Evolutionary conservation across 352 stramenopile genomes (phyloP).

Genomic region (Albugo laibachii): DNA sequence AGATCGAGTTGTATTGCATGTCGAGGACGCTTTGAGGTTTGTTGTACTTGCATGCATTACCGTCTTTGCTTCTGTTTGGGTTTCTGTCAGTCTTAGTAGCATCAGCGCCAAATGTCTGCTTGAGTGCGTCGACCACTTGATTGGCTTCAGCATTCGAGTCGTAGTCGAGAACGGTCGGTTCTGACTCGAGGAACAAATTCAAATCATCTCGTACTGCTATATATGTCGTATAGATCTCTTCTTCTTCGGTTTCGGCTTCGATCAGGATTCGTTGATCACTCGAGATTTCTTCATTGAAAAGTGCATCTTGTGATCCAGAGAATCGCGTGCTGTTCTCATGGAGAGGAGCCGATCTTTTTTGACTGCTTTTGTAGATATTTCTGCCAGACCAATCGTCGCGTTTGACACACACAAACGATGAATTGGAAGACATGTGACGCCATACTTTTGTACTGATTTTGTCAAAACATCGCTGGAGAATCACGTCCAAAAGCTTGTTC

Average conservation of each 20-base stretch:
- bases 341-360: too few relatives aligned
- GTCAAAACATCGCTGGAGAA: slow-evolving; percentile 53
- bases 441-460: slow-evolving; percentile 77
- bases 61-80: too few relatives aligned
- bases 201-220: slow-evolving; percentile 64
- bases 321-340: too few relatives aligned
- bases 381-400: slow-evolving; percentile 59
- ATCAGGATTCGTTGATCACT: too few relatives aligned
- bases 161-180: slow-evolving; percentile 2
- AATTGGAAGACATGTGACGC: slow-evolving; percentile 37
- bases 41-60: too few relatives aligned
- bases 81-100: too few relatives aligned
- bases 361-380: slow-evolving; percentile 40
- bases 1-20: slow-evolving; percentile 46
- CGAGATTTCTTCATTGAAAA: too few relatives aligned
- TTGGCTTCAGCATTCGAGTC: too few relatives aligned
- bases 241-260: slow-evolving; percentile 17
- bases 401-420: slow-evolving; percentile 45
- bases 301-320: too few relatives aligned
- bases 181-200: slow-evolving; percentile 59
- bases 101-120: too few relatives aligned
- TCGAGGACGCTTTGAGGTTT: slow-evolving; percentile 24
- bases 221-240: slow-evolving; percentile 57
- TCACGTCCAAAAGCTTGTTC: slow-evolving; percentile 37
- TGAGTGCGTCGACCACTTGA: too few relatives aligned